Base-by-base conservation (phyloP, 257 asterid genomes). In the Nicotiana noctiflora region DNA sequence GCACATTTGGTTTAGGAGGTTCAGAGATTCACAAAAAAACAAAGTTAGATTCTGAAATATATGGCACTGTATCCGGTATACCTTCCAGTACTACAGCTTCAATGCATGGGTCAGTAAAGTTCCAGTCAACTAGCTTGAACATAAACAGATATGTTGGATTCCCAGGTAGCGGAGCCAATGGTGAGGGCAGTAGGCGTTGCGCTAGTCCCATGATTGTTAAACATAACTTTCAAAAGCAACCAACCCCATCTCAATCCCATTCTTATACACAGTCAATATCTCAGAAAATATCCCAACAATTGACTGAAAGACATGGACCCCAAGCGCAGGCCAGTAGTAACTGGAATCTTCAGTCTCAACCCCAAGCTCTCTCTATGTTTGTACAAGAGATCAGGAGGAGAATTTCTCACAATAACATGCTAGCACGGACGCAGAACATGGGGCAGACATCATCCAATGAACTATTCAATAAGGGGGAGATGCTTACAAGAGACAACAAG, bases 391-490 rank as follows among this genome's bases (percentile, higher is more conserved):
- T 86, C 77, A 88, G 44, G 79, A 82, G 70, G 74, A 74, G 60
- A 83, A 79, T 75, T 84, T 82, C 82, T 70, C 83, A 81, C 18
- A 82, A 74, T 81, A 64, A 49, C 76, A 75, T 79, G 83, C 53
- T 83, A 15, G 75, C 68, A 57, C 82, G 83, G 77, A 87, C 81
- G 75, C 79, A 80, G 82, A 66, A 76, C 23, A 75, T 82, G 52
- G 84, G 82, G 77, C 88, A 60, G 62, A 76, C 82, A 82, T 74
- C 89, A 62, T 76, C 89, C 59, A 83, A 82, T 44, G 85, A 90
- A 84, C 76, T 70, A 79, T 27, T 75, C 68, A 59, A 76, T 56
- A 72, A 74, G 70, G 85, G 82, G 76, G 85, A 81, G 76, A 34
- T 62, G 78, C 89, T 79, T 75, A 84, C 79, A 62, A 83, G 83